Evolutionary conservation across 2,329 filamentous ascomycete species (phyloP), one percentile per base, ranked within the genome.

Genomic region (Pseudocercospora ulei): DNA sequence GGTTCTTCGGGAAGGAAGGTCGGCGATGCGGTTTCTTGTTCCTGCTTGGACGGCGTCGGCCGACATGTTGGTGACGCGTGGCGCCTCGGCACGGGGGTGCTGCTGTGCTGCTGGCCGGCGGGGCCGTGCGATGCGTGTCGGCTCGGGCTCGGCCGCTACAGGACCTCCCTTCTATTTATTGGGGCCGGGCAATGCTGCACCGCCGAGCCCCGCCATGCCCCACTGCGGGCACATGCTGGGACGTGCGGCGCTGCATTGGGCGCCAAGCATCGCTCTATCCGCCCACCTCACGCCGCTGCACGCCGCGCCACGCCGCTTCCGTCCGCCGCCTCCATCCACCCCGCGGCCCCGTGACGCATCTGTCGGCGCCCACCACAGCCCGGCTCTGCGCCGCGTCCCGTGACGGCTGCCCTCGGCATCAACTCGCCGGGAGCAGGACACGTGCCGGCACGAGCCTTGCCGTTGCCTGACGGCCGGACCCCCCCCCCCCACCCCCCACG

Each of bases 1-100:
- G 38, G 43, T 56, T 37, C 12, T 51, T 49, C 43, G 53, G 38
- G 37, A 57, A 57, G 20, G 53, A 52, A 46, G 55, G 52, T 11
- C 38, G 45, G 24, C 23, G 18, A 33, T 33, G 18, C 8, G 17
- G 13, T 38, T 44, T 56, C 52, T 49, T 54, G 45, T 47, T 48
- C 44, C 46, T 50, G 44, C 44, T 47, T 38, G 41, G 38, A 17
- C 31, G 50, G 43, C 49, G 47, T 39, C 24, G 24, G 33, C 41
- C 44, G 44, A 29, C 46, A 48, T 48, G 16, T 20, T 38, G 42
- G 42, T 37, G 17, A 35, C n/a, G 9, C 20, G 39, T 13, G 35
- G 6, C 13, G 6, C 13, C 16, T 7, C 35, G 20, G 30, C 23
- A 33, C 18, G 30, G 17, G 8, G 12, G n/a, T 33, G 36, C 43